Base-by-base conservation (phyloP, 1,284 basidiomycete genomes). In the Trichosporon sp. region DNA sequence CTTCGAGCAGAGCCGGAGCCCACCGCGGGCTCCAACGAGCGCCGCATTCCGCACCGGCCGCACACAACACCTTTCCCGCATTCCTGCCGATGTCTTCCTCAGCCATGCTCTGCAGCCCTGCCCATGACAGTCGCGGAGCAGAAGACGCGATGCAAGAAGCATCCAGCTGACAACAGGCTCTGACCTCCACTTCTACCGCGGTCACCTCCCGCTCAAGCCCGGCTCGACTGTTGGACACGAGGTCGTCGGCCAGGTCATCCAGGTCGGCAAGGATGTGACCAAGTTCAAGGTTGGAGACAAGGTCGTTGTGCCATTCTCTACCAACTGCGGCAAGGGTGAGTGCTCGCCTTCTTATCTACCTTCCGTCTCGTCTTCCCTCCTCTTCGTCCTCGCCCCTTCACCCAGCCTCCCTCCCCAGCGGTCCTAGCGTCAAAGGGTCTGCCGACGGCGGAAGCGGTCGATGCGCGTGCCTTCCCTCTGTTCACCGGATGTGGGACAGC, bases 261-360 rank as follows among this genome's bases (percentile, higher is more conserved):
- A 89, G 26, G 87, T 93, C 3, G 93, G 93, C n/a, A 81, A 86
- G 4, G 90, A 84, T 74, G 93, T 91, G 77, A 77, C 75, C 31
- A 89, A 86, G 8, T 88, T 94, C 75, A 89, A 88, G 71, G 80
- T 91, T 1, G 92, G 93, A 2, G 91, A 95, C 81, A 89, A 89
- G 75, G 91, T 96, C 16, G 89, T 95, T 14, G 90, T 91, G 0
- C 92, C 94, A 0, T 96, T 96, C 81, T 92, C 92, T 0, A 87
- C 89, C 16, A 92, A 89, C 59, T 96, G 94, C 76, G 37, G 40
- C 51, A 54, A 68, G 32, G 59, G 59, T 63, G 59, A n/a, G 59
- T 63, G 38, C 2, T 40, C 8, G 38, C 38, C 21, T 26, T 61
- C 56, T 35, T 61, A 61, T 35, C 56, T 61, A 2, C 26, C 19